Evolutionary conservation across 306 rosid genomes (phyloP).

Genomic region (Acacia crassicarpa): DNA sequence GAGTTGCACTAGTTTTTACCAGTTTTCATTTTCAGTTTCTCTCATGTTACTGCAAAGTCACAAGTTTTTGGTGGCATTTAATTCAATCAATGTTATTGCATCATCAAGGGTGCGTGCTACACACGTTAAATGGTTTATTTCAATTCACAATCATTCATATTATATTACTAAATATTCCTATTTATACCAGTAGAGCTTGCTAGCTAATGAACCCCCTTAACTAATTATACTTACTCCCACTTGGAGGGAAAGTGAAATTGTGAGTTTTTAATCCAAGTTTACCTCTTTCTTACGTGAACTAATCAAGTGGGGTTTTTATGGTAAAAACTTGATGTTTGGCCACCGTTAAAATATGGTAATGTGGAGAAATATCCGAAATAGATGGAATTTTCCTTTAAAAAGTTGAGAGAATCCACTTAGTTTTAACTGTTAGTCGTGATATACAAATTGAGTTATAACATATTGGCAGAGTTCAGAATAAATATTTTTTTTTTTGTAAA

Average conservation of each 20-base stretch:
- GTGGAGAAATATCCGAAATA: not conserved
- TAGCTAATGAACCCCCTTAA: not conserved
- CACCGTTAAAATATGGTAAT: too few relatives aligned
- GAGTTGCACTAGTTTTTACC: not conserved
- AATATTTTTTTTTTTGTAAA: too few relatives aligned
- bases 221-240: too few relatives aligned
- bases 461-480: too few relatives aligned
- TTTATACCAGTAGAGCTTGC: not conserved
- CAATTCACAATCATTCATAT: not conserved
- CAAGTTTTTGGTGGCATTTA: too few relatives aligned
- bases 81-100: too few relatives aligned
- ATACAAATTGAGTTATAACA: not conserved
- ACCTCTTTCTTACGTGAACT: too few relatives aligned
- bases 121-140: not conserved
- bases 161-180: not conserved
- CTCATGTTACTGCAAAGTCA: not conserved
- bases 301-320: too few relatives aligned
- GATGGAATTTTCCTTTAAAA: too few relatives aligned
- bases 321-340: not conserved
- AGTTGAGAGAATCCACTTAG: not conserved
- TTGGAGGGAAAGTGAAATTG: not conserved
- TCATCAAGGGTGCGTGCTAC: not conserved
- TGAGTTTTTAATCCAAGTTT: not conserved
- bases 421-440: not conserved
- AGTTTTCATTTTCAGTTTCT: slow-evolving; percentile 1